phyloP scores from a whole-genome alignment of 2,329 filamentous ascomycete genomes.

The Pseudogymnoascus verrucosus region DNA sequence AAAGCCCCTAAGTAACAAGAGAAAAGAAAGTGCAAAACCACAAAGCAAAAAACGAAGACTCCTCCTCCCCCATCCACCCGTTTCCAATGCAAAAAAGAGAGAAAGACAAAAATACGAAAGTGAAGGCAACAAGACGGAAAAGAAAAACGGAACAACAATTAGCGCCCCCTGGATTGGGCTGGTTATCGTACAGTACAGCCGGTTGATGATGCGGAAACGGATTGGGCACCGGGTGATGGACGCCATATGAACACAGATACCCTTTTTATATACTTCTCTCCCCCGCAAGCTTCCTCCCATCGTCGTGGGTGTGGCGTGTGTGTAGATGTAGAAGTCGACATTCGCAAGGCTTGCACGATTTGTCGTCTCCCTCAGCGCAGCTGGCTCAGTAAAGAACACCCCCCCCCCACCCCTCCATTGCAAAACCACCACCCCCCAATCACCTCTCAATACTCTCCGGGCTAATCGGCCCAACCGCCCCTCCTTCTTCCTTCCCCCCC shows the following conservation, averaged over 20 bases:
- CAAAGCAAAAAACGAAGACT: background rate
- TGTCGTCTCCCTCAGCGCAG: too few species aligned
- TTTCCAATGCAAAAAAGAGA: background rate
- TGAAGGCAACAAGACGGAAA: background rate
- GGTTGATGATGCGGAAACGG: background rate
- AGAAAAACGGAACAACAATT: background rate
- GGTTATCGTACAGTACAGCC: conserved; percentile 5
- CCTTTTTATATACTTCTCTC: conserved; percentile 1
- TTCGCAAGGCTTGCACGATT: background rate
- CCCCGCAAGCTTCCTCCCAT: background rate
- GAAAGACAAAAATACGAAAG: background rate
- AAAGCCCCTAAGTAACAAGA: background rate
- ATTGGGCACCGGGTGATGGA: background rate
- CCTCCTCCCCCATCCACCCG: background rate
- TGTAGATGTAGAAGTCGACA: background rate
- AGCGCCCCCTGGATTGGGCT: background rate
- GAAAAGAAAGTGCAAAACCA: background rate
- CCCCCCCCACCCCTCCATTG: background rate
- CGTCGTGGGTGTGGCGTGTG: background rate
- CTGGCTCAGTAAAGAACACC: background rate
- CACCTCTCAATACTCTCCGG: too few species aligned
- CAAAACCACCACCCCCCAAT: too few species aligned
- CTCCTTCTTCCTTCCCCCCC: too few species aligned
- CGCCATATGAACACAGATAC: background rate
- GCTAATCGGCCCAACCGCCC: too few species aligned